A percentile compares a stretch with the other conserved stretches of the same genome.
phyloP scores from a whole-genome alignment of 2,329 filamentous ascomycete species.

The Epichloe baconii region DNA sequence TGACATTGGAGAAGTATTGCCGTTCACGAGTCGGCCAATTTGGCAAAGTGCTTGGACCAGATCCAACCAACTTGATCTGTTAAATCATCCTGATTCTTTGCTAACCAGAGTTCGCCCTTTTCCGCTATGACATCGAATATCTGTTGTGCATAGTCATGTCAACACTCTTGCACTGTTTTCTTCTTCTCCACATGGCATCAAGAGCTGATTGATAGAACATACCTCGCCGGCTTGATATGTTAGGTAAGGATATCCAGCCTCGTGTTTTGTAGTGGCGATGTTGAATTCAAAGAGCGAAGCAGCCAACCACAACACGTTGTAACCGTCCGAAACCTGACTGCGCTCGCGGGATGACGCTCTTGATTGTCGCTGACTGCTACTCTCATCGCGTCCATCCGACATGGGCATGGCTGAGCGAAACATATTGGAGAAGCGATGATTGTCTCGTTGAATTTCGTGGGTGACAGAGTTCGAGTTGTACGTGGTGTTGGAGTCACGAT shows the following conservation, averaged over 20 bases:
- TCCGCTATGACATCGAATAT: constrained; percentile 89
- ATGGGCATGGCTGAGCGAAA: constrained; percentile 83
- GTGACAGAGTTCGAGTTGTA: constrained; percentile 35
- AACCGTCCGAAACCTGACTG: constrained; percentile 38
- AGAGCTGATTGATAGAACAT: constrained; percentile 16
- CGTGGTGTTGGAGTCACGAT: constrained; percentile 42
- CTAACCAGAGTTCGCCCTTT: constrained; percentile 95
- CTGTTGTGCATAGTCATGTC: constrained; percentile 21
- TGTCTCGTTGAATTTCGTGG: constrained; percentile 37
- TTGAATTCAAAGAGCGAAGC: constrained; percentile 96
- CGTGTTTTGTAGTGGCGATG: constrained; percentile 80
- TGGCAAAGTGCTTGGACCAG: constrained; percentile 96
- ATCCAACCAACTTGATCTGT: constrained; percentile 81
- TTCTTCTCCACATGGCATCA: background rate
- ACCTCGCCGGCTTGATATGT: constrained; percentile 91
- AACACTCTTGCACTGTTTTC: background rate
- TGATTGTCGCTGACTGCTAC: constrained; percentile 37
- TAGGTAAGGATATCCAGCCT: constrained; percentile 90
- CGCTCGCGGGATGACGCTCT: constrained; percentile 48
- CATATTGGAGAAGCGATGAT: constrained; percentile 55
- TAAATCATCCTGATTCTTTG: constrained; percentile 89
- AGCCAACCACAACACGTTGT: constrained; percentile 75
- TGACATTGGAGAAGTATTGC: background rate
- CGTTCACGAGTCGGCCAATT: constrained; percentile 37
- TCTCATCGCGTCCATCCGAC: constrained; percentile 49